Conservation (phyloP, 2,329 filamentous ascomycete species). For the Cercospora sojina region DNA sequence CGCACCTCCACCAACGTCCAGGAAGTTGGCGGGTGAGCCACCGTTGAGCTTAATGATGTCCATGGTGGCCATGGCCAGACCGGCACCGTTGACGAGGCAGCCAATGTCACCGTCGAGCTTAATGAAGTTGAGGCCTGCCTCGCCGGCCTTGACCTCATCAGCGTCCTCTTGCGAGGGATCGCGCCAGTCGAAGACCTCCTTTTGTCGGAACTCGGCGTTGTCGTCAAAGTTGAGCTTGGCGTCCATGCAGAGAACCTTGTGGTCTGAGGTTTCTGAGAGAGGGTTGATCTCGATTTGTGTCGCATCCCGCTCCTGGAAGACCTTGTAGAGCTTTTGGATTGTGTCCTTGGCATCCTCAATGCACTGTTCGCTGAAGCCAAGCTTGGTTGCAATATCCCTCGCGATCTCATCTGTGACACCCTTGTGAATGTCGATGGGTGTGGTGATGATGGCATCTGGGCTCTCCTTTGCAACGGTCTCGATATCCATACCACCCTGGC, state of each 20-base stretch:
- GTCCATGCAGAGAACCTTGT: constrained; percentile 98
- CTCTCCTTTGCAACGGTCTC: constrained; percentile 97
- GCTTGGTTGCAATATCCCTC: constrained; percentile 79
- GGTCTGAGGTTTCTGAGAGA: constrained; percentile 94
- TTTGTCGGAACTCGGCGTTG: constrained; percentile 97
- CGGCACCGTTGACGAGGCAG: constrained; percentile 97
- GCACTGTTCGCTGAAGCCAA: constrained; percentile 98
- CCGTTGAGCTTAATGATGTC: constrained; percentile 99
- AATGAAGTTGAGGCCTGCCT: constrained; percentile 98
- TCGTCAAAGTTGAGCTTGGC: constrained; percentile 99
- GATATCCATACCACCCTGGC: constrained; percentile 99
- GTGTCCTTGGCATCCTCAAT: constrained; percentile 92
- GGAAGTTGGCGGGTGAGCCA: constrained; percentile 93
- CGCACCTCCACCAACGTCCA: constrained; percentile 96
- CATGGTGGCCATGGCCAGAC: constrained; percentile 99
- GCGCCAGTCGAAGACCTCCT: constrained; percentile 92
- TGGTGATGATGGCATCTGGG: constrained; percentile 93
- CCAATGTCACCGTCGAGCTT: constrained; percentile 99
- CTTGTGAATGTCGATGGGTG: constrained; percentile 86
- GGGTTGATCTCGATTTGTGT: constrained; percentile 99
- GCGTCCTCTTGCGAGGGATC: constrained; percentile 94
- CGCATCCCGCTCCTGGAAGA: constrained; percentile 97
- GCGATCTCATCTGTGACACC: constrained; percentile 97
- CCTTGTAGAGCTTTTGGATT: constrained; percentile 98
- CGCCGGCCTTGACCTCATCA: constrained; percentile 93